phyloP scores from a whole-genome alignment of 1,284 basidiomycete species.

The Phellinidium pouzarii region DNA sequence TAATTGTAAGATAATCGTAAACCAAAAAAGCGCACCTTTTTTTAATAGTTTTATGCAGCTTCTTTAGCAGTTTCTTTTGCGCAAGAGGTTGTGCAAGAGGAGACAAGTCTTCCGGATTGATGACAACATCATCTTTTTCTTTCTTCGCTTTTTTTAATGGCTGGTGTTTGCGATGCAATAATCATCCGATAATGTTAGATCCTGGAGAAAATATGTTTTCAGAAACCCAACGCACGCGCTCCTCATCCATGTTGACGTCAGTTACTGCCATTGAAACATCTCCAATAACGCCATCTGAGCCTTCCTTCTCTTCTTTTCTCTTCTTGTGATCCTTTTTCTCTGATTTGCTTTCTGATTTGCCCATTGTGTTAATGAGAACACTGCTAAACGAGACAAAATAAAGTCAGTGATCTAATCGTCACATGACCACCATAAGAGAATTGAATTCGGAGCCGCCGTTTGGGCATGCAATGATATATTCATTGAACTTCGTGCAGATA shows the following conservation, averaged over 20 bases:
- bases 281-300: slow-evolving; percentile 25
- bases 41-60: slow-evolving; percentile 90
- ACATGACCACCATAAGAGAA: too few relatives aligned
- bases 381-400: too few relatives aligned
- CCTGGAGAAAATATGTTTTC: background rate
- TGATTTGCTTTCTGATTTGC: slow-evolving; percentile 63
- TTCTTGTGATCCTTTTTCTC: slow-evolving; percentile 59
- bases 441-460: too few relatives aligned
- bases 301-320: slow-evolving; percentile 39
- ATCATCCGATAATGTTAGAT: background rate
- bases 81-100: slow-evolving; percentile 89
- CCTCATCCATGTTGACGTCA: slow-evolving; percentile 51
- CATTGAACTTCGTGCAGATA: too few relatives aligned
- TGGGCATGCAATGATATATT: too few relatives aligned
- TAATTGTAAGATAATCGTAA: slow-evolving; percentile 11
- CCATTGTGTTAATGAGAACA: slow-evolving; percentile 33
- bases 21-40: slow-evolving; percentile 52
- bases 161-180: slow-evolving; percentile 25
- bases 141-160: slow-evolving; percentile 52
- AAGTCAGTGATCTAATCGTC: too few relatives aligned
- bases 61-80: slow-evolving; percentile 86
- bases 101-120: slow-evolving; percentile 77
- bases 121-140: slow-evolving; percentile 52
- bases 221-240: slow-evolving; percentile 15
- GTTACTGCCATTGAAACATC: slow-evolving; percentile 27